These are phyloP conservation scores for Cyclotella choctawhatcheeana DNA, from an alignment of 108 stramenopile species.

Conservation along the genomic window DNA sequence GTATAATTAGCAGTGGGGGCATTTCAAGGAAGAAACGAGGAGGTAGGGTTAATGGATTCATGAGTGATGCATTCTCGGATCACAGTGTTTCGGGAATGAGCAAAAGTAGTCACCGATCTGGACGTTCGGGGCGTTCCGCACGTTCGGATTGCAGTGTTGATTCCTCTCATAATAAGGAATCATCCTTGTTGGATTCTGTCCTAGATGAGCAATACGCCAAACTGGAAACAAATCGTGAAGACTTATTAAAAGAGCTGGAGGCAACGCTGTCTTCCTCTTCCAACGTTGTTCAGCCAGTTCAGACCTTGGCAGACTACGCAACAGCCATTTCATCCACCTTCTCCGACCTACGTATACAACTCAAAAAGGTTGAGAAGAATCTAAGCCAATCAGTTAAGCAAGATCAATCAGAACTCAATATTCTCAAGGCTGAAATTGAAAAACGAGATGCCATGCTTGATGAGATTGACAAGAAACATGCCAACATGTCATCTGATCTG, in stretches of 20 bases:
- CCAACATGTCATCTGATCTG: conserved; percentile 54
- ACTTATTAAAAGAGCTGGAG: conserved; percentile 44
- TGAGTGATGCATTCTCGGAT: conserved; percentile 5
- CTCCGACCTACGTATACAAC: conserved; percentile 51
- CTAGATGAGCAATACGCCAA: conserved; percentile 55
- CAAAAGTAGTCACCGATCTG: neutral
- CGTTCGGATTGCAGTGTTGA: conserved; percentile 7
- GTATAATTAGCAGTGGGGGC: conserved; percentile 13
- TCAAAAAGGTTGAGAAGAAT: conserved; percentile 59
- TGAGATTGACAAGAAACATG: conserved; percentile 49
- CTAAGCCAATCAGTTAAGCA: conserved; percentile 57
- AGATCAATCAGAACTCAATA: conserved; percentile 63
- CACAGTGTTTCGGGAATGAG: conserved; percentile 7
- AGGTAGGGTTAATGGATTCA: neutral
- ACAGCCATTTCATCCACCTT: conserved; percentile 48
- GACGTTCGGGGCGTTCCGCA: too few species aligned
- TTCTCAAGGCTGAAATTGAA: conserved; percentile 59
- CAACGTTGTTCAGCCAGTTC: conserved; percentile 46
- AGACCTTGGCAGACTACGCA: conserved; percentile 43
- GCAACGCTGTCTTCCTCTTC: conserved; percentile 36
- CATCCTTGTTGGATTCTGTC: conserved; percentile 29
- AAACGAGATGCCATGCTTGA: conserved; percentile 53
- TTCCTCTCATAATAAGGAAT: conserved; percentile 17
- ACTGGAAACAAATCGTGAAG: conserved; percentile 69
- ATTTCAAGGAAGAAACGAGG: conserved; percentile 10